These are phyloP conservation scores for Ophiognomonia clavigignenti-juglandacearum DNA, from an alignment of 2,329 filamentous ascomycete species.

Conservation along the genomic window DNA sequence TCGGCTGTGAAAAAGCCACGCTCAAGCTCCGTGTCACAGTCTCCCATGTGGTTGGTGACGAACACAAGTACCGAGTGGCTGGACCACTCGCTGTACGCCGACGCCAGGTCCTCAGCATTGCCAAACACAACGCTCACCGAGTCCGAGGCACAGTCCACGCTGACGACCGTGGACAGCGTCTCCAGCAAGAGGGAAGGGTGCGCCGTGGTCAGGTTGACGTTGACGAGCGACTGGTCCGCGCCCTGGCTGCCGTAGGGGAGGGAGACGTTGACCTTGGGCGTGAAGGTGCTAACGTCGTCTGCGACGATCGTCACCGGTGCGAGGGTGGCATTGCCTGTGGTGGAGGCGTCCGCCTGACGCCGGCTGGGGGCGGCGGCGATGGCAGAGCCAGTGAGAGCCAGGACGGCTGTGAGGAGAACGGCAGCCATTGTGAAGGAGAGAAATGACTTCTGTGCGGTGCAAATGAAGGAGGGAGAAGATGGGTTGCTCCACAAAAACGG, in stretches of 20 bases:
- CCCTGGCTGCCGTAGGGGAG: conserved; percentile 4
- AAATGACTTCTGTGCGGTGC: not conserved
- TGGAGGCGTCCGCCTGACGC: conserved; percentile 3
- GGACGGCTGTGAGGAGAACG: not conserved
- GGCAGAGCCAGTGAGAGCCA: conserved; percentile 1
- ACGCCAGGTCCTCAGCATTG: conserved; percentile 3
- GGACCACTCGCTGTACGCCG: conserved; percentile 12
- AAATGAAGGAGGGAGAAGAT: not conserved
- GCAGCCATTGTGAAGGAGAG: not conserved
- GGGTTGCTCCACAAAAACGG: not conserved
- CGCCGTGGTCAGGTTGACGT: conserved; percentile 4
- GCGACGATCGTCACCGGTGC: not conserved
- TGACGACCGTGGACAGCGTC: conserved; percentile 4
- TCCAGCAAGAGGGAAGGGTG: conserved; percentile 9
- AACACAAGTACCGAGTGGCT: not conserved
- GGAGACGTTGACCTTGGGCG: conserved; percentile 3
- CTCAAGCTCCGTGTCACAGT: conserved; percentile 12
- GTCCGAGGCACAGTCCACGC: conserved; percentile 7
- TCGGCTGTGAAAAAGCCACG: conserved; percentile 12
- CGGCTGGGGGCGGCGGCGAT: not conserved
- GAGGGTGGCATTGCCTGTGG: conserved; percentile 9
- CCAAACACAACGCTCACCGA: conserved; percentile 10
- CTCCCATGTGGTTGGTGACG: conserved; percentile 14
- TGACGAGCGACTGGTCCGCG: conserved; percentile 6
- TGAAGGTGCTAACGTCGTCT: not conserved